Evolutionary conservation across 495 filamentous ascomycete genomes (phyloP).

Genomic region (Parmelia sp.): DNA sequence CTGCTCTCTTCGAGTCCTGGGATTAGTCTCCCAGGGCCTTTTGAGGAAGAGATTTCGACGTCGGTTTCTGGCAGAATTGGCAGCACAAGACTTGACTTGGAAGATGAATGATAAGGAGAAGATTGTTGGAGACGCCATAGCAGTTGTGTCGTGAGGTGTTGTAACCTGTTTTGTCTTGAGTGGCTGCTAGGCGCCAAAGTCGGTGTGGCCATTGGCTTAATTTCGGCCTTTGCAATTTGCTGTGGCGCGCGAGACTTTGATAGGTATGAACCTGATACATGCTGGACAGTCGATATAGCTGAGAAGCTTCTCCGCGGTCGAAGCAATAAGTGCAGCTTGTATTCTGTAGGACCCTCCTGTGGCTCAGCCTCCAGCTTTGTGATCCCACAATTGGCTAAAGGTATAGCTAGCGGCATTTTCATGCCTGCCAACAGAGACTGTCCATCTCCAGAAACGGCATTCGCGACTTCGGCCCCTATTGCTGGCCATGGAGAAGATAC

Average conservation of each 20-base stretch:
- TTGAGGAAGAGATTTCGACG: slow-evolving; percentile 42
- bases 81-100: slow-evolving; percentile 62
- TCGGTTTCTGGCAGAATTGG: slow-evolving; percentile 64
- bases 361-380: slow-evolving; percentile 82
- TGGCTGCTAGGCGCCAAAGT: slow-evolving; percentile 44
- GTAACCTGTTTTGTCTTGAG: slow-evolving; percentile 72
- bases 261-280: slow-evolving; percentile 55
- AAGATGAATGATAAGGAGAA: slow-evolving; percentile 76
- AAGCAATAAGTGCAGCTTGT: slow-evolving; percentile 90
- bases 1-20: slow-evolving; percentile 87
- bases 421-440: slow-evolving; percentile 4
- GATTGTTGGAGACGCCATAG: slow-evolving; percentile 95
- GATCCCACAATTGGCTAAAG: slow-evolving; percentile 63
- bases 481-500: slow-evolving; percentile 85
- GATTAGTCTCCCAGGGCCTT: slow-evolving; percentile 57
- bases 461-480: slow-evolving; percentile 24
- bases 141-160: slow-evolving; percentile 89
- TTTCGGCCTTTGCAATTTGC: not conserved
- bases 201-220: slow-evolving; percentile 23
- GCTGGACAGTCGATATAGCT: slow-evolving; percentile 53
- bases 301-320: slow-evolving; percentile 69
- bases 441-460: not conserved
- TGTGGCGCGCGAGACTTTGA: slow-evolving; percentile 33
- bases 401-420: slow-evolving; percentile 38
- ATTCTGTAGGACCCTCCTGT: slow-evolving; percentile 89